Evolutionary conservation across 2,329 filamentous ascomycete genomes (phyloP).

Genomic region (Xylaria sp.): DNA sequence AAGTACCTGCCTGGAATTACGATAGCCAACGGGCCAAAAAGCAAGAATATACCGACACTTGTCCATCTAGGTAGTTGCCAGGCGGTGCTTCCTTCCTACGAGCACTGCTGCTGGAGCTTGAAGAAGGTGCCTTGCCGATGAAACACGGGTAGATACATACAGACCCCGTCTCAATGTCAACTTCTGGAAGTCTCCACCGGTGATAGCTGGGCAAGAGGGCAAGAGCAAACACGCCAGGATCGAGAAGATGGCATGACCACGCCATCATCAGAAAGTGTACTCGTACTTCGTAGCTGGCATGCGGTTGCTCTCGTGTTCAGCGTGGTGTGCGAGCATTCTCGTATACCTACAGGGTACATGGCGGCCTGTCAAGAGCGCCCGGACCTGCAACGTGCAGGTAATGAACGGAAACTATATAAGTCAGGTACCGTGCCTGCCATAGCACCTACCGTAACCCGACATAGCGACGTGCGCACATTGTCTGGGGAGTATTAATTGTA

Average conservation of each 20-base stretch:
- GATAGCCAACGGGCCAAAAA: not conserved
- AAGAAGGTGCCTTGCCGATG: conserved; percentile 11
- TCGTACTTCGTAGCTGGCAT: not conserved
- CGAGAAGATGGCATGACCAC: not conserved
- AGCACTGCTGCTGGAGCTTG: conserved; percentile 1
- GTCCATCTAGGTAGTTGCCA: not conserved
- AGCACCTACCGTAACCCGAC: not conserved
- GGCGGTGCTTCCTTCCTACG: not conserved
- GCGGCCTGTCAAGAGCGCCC: conserved; percentile 3
- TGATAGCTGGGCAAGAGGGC: not conserved
- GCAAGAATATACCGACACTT: not conserved
- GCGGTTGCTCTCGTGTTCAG: conserved; percentile 17
- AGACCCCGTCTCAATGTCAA: conserved; percentile 9
- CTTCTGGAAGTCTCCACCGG: not conserved
- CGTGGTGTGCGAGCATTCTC: conserved; percentile 4
- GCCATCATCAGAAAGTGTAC: not conserved
- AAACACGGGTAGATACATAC: conserved; percentile 15
- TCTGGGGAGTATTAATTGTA: no score
- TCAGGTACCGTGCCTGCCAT: not conserved
- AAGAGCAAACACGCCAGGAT: conserved; percentile 5
- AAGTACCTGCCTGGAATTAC: not conserved
- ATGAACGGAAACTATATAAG: not conserved
- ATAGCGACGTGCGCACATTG: not conserved
- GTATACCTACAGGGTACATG: conserved; percentile 9
- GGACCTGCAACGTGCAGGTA: not conserved